Evolutionary conservation across 2,329 filamentous ascomycete genomes (phyloP), one percentile per base, ranked within the genome.

Genomic region (Phyllachora maydis): DNA sequence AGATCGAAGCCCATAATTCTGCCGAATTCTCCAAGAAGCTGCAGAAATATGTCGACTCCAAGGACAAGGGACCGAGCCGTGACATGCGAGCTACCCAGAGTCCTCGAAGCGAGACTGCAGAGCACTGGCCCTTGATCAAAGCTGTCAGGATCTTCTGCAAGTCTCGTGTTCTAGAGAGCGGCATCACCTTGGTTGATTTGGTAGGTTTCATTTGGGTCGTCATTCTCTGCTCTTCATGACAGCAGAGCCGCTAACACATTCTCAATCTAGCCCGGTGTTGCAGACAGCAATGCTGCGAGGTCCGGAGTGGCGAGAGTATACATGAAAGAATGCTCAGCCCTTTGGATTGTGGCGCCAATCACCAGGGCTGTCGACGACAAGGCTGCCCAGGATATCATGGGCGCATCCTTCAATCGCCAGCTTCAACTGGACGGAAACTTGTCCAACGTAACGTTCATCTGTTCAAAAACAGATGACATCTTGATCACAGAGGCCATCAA

Each of bases 401-500:
- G 62, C 0, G 47, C 60, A 8, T 48, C 52, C 0, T 67, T 67
- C 42, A 63, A 57, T 30, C 47, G 55, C 0, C 65, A 71, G 30
- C 40, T 71, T 6, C 59, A 67, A 25, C 59, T 61, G 31, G 65
- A 71, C 26, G 56, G 59, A 1, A 52, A 43, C 0, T 60, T 59
- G 21, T 52, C 45, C 3, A 49, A 42, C 3, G 46, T 70, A 2
- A 65, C 60, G 0, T 67, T 71, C 27, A 60, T 72, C 11, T 70
- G 65, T 33, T 58, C 52, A 5, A 71, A 69, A 35, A 62, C 62
- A 0, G 68, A 73, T 35, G 63, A 71, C 20, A 65, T 72, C 2
- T 40, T 46, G 2, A 34, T 42, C 20, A 46, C 33, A 1, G 50
- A 54, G 25, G 39, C 39, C 8, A 23, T 37, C 0, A 41, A 47